These are phyloP conservation scores for Sugiyamaella novakii DNA, from an alignment of 1,139 yeast genomes.

Conservation along the genomic window DNA sequence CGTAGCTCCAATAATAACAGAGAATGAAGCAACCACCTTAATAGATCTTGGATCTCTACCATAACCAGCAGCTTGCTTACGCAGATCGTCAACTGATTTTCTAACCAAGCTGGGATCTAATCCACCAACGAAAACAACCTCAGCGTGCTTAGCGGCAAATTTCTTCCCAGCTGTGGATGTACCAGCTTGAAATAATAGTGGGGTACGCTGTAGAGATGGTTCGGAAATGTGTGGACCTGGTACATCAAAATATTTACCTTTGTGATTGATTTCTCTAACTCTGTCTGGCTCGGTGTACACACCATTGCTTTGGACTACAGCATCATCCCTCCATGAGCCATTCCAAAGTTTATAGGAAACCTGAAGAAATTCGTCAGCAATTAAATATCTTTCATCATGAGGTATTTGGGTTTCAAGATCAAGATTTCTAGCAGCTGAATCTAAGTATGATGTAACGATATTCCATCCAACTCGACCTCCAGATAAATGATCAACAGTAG, in stretches of 20 bases:
- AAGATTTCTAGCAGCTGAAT: conserved; percentile 43
- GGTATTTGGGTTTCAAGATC: conserved; percentile 40
- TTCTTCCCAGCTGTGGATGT: conserved; percentile 49
- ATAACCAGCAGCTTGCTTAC: conserved; percentile 31
- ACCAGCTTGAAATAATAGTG: conserved; percentile 53
- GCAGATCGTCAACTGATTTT: conserved; percentile 32
- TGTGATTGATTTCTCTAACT: conserved; percentile 43
- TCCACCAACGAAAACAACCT: conserved; percentile 46
- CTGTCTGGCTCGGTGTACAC: conserved; percentile 43
- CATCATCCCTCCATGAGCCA: conserved; percentile 49
- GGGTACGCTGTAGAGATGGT: conserved; percentile 49
- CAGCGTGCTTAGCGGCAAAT: conserved; percentile 52
- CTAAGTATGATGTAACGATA: conserved; percentile 45
- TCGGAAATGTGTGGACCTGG: conserved; percentile 46
- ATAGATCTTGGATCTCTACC: conserved; percentile 39
- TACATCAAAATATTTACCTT: conserved; percentile 45
- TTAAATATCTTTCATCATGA: conserved; percentile 46
- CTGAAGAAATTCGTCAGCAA: conserved; percentile 46
- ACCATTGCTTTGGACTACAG: conserved; percentile 40
- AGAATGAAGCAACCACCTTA: conserved; percentile 37
- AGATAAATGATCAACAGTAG: conserved; percentile 47
- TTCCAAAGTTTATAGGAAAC: conserved; percentile 45
- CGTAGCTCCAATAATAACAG: conserved; percentile 39
- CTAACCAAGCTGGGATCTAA: conserved; percentile 32
- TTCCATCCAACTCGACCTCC: conserved; percentile 51